phyloP scores from a whole-genome alignment of 441 rosid species.

The Biscutella auriculata region DNA sequence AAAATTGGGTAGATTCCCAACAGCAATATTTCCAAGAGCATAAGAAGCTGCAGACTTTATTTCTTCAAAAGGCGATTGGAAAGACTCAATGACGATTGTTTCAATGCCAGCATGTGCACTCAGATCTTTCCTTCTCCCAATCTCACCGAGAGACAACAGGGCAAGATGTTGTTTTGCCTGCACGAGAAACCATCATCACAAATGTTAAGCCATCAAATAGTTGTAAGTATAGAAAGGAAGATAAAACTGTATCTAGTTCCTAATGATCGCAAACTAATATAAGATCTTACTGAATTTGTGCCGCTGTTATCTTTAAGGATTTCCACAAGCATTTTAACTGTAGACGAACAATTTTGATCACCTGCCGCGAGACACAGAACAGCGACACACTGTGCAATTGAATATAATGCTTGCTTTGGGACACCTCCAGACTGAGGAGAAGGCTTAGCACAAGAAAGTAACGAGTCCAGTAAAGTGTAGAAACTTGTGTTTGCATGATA shows the following conservation, averaged over 20 bases:
- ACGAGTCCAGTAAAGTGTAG: slow-evolving; percentile 72
- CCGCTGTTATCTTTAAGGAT: slow-evolving; percentile 73
- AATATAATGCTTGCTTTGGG: slow-evolving; percentile 90
- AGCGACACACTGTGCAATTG: slow-evolving; percentile 97
- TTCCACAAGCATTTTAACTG: slow-evolving; percentile 76
- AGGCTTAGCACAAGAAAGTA: slow-evolving; percentile 88
- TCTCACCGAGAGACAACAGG: slow-evolving; percentile 78
- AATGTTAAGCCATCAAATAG: not conserved
- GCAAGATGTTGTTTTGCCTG: slow-evolving; percentile 96
- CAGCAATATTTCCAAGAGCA: slow-evolving; percentile 98
- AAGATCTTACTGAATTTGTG: slow-evolving; percentile 66
- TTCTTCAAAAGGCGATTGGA: slow-evolving; percentile 98
- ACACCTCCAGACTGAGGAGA: slow-evolving; percentile 91
- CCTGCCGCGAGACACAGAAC: slow-evolving; percentile 98
- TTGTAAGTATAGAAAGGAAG: not conserved
- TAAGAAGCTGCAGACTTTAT: slow-evolving; percentile 97
- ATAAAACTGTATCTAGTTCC: not conserved
- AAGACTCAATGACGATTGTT: slow-evolving; percentile 86
- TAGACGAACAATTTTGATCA: slow-evolving; percentile 76
- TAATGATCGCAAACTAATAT: not conserved
- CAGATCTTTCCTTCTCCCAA: slow-evolving; percentile 92
- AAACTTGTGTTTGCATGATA: slow-evolving; percentile 90
- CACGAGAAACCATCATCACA: slow-evolving; percentile 9
- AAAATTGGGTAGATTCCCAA: slow-evolving; percentile 86
- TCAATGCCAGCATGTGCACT: slow-evolving; percentile 76